Evolutionary conservation across 768 basidiomycete species (phyloP).

Genomic region (Collybia sordida): DNA sequence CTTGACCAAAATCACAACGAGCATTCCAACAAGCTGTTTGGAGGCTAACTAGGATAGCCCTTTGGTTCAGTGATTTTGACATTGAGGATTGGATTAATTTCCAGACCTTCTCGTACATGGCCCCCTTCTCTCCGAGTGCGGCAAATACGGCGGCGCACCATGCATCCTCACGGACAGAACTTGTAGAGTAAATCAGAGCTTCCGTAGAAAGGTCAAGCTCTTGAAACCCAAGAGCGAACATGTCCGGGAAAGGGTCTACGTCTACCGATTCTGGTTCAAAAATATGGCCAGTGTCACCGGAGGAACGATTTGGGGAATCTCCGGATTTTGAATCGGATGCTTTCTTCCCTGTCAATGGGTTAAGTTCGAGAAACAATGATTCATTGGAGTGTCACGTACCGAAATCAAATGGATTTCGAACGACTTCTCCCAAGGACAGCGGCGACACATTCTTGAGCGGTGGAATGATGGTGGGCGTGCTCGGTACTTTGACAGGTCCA

Average conservation of each 20-base stretch:
- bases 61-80: neutral
- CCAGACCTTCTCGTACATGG: constrained; percentile 64
- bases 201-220: constrained; percentile 80
- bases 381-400: neutral
- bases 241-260: constrained; percentile 50
- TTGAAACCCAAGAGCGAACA: constrained; percentile 78
- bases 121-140: constrained; percentile 65
- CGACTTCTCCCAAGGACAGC: constrained; percentile 28
- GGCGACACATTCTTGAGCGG: constrained; percentile 35
- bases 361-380: neutral
- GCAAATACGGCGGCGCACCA: constrained; percentile 71
- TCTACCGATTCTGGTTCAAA: constrained; percentile 16
- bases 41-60: constrained; percentile 52
- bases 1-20: constrained; percentile 69
- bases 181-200: constrained; percentile 70
- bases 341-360: neutral
- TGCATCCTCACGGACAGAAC: constrained; percentile 62
- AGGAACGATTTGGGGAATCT: too few species aligned
- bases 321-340: too few species aligned
- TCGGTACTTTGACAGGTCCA: constrained; percentile 13
- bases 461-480: constrained; percentile 24
- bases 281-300: neutral
- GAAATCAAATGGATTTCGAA: constrained; percentile 20
- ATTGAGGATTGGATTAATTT: neutral
- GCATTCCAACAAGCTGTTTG: constrained; percentile 82